Percentiles rank a stretch among this genome's conserved stretches.
Evolutionary conservation across 169 alveolate genomes (phyloP).

Genomic region (Plasmodium vinckei): DNA sequence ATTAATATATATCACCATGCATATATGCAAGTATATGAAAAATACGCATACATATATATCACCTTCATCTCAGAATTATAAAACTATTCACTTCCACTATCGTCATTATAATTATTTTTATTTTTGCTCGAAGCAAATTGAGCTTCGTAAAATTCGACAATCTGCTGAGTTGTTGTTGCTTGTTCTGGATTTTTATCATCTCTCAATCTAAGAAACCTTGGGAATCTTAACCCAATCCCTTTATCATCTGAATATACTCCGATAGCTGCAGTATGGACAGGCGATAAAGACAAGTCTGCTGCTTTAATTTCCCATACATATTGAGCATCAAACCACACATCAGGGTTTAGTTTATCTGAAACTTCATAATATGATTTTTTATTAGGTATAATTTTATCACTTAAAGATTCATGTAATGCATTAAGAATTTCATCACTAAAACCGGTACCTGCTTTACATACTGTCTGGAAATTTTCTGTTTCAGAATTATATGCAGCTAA

Average conservation of each 20-base stretch:
- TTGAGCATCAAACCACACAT: conserved; percentile 92
- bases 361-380: conserved; percentile 82
- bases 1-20: background rate
- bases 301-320: conserved; percentile 98
- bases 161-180: conserved; percentile 93
- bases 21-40: background rate
- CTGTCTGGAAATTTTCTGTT: conserved; percentile 95
- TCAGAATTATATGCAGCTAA: conserved; percentile 97
- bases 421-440: conserved; percentile 94
- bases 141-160: conserved; percentile 89
- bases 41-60: no score
- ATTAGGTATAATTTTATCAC: conserved; percentile 88
- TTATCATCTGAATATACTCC: conserved; percentile 87
- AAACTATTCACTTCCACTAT: conserved; percentile 61
- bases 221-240: conserved; percentile 98
- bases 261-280: conserved; percentile 96
- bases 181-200: conserved; percentile 96
- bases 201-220: conserved; percentile 96
- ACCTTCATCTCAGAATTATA: no score
- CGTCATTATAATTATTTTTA: conserved; percentile 66
- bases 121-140: conserved; percentile 78
- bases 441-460: conserved; percentile 98
- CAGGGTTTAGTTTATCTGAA: conserved; percentile 86
- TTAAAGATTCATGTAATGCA: conserved; percentile 85
- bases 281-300: conserved; percentile 97